These are phyloP conservation scores for Benincasa hispida DNA, from an alignment of 306 rosid genomes.

Conservation along the genomic window DNA sequence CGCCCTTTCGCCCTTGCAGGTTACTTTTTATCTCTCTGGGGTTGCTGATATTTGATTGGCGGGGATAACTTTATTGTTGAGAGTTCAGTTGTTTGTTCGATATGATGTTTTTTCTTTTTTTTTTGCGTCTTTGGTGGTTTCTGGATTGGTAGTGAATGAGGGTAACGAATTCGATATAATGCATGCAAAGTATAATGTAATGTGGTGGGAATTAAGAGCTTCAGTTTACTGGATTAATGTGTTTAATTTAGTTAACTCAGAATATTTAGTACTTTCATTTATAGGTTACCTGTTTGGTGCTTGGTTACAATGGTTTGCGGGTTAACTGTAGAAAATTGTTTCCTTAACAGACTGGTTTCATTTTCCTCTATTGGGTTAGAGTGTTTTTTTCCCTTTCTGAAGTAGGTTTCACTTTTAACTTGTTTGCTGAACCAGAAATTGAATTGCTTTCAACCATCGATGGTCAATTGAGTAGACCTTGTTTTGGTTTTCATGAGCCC, in stretches of 20 bases:
- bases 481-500: neutral
- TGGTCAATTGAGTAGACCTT: neutral
- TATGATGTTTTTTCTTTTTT: neutral
- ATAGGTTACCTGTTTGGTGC: neutral
- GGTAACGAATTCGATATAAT: neutral
- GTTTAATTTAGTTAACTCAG: neutral
- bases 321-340: neutral
- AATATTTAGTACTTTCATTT: neutral
- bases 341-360: neutral
- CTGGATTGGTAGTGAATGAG: neutral
- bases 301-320: neutral
- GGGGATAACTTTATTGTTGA: neutral
- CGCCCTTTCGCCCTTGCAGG: conserved; percentile 98
- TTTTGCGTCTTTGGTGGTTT: neutral
- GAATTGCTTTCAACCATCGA: neutral
- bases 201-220: neutral
- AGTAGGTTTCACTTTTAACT: neutral
- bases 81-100: neutral
- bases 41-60: neutral
- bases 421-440: neutral
- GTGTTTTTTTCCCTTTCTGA: neutral
- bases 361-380: neutral
- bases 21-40: conserved; percentile 3
- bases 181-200: neutral
- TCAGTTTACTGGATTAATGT: neutral